These are phyloP conservation scores for Delonix regia DNA, from an alignment of 306 rosid species.

Conservation along the genomic window DNA sequence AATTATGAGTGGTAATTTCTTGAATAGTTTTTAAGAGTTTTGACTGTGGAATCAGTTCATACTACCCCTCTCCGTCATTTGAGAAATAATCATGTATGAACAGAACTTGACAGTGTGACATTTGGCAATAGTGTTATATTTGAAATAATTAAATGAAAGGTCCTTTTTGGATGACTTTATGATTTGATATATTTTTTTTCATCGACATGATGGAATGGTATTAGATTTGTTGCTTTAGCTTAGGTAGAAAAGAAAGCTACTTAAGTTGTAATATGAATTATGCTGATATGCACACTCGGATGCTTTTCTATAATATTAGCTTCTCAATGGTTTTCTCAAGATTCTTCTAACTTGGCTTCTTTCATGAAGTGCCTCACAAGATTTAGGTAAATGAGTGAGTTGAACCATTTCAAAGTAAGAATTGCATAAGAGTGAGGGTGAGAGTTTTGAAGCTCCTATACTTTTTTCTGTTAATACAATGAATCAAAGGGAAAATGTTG, in stretches of 20 bases:
- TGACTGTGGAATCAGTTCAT: neutral
- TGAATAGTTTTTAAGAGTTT: neutral
- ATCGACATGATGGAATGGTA: neutral
- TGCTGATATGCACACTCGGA: neutral
- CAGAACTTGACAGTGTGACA: neutral
- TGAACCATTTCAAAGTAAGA: neutral
- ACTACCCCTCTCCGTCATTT: constrained; percentile 6
- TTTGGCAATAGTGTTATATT: neutral
- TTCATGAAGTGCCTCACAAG: neutral
- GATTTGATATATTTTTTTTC: neutral
- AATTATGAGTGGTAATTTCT: neutral
- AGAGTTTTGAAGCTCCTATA: neutral
- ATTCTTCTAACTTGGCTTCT: neutral
- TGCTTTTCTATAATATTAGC: neutral
- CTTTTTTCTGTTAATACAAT: constrained; percentile 8
- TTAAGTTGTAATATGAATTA: neutral
- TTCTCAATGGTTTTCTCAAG: neutral
- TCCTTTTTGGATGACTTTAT: neutral
- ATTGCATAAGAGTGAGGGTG: neutral
- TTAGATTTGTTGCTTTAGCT: neutral
- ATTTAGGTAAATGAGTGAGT: neutral
- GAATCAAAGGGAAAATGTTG: neutral
- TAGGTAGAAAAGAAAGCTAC: constrained; percentile 5
- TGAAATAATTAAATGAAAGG: neutral
- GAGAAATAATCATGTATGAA: neutral